These are phyloP conservation scores for Aspergillus novoparasiticus DNA, from an alignment of 2,329 filamentous ascomycete genomes.

Conservation along the genomic window DNA sequence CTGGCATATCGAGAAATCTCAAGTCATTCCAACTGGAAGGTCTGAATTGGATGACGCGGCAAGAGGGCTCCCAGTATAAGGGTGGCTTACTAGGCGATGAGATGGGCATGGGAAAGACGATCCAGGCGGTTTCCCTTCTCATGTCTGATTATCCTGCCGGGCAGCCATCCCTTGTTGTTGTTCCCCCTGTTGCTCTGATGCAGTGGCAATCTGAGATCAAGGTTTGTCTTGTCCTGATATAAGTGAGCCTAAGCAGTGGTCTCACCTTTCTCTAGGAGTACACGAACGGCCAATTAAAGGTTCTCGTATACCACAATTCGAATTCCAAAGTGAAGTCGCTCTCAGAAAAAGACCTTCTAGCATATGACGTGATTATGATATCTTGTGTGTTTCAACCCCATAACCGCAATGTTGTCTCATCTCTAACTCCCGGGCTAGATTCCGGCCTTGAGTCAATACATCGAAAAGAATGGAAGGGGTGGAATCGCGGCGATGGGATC, in stretches of 20 bases:
- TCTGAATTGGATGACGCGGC: slow-evolving; percentile 88
- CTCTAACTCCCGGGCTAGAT: slow-evolving; percentile 35
- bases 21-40: slow-evolving; percentile 95
- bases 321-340: slow-evolving; percentile 81
- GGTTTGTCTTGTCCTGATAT: slow-evolving; percentile 44
- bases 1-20: slow-evolving; percentile 75
- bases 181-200: slow-evolving; percentile 91
- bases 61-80: slow-evolving; percentile 82
- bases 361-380: slow-evolving; percentile 93
- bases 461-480: slow-evolving; percentile 89
- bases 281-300: slow-evolving; percentile 86
- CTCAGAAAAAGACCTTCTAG: slow-evolving; percentile 71
- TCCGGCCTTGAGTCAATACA: slow-evolving; percentile 82
- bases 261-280: slow-evolving; percentile 50
- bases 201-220: slow-evolving; percentile 87
- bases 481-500: slow-evolving; percentile 75
- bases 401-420: neutral
- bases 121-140: slow-evolving; percentile 94
- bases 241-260: neutral
- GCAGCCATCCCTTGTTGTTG: slow-evolving; percentile 80
- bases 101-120: slow-evolving; percentile 99
- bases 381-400: slow-evolving; percentile 65
- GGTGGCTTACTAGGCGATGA: slow-evolving; percentile 93
- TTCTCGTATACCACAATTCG: slow-evolving; percentile 86
- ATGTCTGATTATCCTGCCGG: slow-evolving; percentile 95